Conservation (phyloP, 441 rosid species). For the Erodium chrysanthum region DNA sequence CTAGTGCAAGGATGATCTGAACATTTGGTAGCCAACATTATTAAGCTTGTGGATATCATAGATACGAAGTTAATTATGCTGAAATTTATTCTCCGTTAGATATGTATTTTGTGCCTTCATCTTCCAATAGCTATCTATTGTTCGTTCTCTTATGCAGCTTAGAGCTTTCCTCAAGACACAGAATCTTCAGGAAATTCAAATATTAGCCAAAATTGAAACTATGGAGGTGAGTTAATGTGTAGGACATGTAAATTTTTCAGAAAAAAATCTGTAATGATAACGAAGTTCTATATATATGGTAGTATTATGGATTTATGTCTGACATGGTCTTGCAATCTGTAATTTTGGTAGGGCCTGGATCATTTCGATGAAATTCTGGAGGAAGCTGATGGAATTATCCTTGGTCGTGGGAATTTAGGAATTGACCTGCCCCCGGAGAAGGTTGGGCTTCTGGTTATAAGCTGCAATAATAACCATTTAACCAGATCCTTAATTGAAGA, state of each 20-base stretch:
- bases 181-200: conserved; percentile 21
- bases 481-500: not conserved
- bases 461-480: not conserved
- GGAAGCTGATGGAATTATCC: conserved; percentile 27
- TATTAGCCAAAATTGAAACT: conserved; percentile 25
- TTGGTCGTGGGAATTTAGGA: conserved; percentile 25
- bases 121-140: not conserved
- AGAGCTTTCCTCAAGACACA: conserved; percentile 23
- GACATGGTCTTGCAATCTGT: not conserved
- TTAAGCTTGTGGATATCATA: not conserved
- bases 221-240: conserved; percentile 20
- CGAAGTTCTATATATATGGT: not conserved
- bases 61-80: not conserved
- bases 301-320: not conserved
- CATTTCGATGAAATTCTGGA: conserved; percentile 22
- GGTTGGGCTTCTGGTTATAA: conserved; percentile 7
- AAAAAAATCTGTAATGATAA: not conserved
- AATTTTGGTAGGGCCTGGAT: conserved; percentile 18
- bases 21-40: not conserved
- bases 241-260: not conserved
- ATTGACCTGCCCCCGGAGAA: conserved; percentile 26
- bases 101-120: not conserved
- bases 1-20: not conserved
- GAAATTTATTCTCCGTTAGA: not conserved
- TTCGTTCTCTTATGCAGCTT: conserved; percentile 19